Base-by-base conservation (phyloP, 345 rosid genomes). In the Streptanthus diversifolius region DNA sequence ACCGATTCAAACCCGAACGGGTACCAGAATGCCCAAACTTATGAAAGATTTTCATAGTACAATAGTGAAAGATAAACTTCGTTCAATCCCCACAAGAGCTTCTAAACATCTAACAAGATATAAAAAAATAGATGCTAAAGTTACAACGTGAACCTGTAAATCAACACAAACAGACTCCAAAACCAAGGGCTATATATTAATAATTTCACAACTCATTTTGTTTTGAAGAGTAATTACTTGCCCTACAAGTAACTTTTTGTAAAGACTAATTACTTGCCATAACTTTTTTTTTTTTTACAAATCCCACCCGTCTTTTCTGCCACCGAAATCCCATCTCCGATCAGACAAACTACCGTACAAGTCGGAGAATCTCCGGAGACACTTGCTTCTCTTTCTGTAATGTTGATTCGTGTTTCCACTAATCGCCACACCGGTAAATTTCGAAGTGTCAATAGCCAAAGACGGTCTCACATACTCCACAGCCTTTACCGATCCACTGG, bases 251-350 rank as follows among this genome's bases (percentile, higher is more conserved):
- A 76, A 8, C 15, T 45, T 1, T 13, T 27, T 25, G n/a, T n/a
- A n/a, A n/a, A n/a, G n/a, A n/a, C 48, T 43, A 68, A 70, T 61
- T 36, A 44, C 75, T 76, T 76, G 70, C 3, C 52, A 37, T 69
- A 76, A 8, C 15, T 45, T 1, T 13, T 27, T 25, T 13, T 27
- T 25, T 27, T 9, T n/a, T 86, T 95, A 95, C 69, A 84, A 66
- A 80, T 90, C 99, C 99, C 99, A 95, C 22, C 97, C 92, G 53
- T 91, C 97, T 80, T 83, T 79, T 43, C 99, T 84, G 19, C 83
- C 63, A 9, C 85, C 77, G 7, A 95, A 95, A 33, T 84, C 85
- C 82, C 83, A 86, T 64, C 83, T 88, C 64, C 86, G 80, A 40
- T 68, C 78, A 0, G 73, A 63, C 74, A 92, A 73, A 55, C 92